These are phyloP conservation scores for Sporothrix curviconia DNA, from an alignment of 2,329 filamentous ascomycete species.

Conservation along the genomic window DNA sequence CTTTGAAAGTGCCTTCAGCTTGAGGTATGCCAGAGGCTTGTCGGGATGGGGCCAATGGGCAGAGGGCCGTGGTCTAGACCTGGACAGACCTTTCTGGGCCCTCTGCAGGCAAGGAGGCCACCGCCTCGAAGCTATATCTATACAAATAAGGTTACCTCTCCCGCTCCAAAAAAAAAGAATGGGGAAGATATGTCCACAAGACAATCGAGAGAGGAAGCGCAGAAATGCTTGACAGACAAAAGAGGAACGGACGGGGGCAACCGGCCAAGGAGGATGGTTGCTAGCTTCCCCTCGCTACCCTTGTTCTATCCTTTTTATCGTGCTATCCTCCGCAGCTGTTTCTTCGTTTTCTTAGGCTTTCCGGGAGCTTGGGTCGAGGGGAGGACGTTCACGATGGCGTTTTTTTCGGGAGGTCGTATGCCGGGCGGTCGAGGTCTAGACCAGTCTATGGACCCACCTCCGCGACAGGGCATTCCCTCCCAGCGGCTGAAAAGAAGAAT, in stretches of 20 bases:
- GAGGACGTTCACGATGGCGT: constrained; percentile 2
- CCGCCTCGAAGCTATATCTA: not conserved
- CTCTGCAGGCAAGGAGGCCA: not conserved
- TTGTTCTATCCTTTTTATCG: not conserved
- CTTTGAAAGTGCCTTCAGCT: not conserved
- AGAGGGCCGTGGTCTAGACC: constrained; percentile 3
- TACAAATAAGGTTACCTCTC: constrained; percentile 8
- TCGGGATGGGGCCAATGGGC: not conserved
- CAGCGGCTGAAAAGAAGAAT: too few species aligned
- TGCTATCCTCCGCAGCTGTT: not conserved
- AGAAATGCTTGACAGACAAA: not conserved
- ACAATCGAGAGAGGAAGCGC: not conserved
- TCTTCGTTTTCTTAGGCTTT: not conserved
- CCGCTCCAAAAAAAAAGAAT: not conserved
- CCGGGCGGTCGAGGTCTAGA: constrained; percentile 3
- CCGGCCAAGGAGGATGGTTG: not conserved
- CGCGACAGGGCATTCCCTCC: not conserved
- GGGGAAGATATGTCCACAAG: not conserved
- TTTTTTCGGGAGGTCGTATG: not conserved
- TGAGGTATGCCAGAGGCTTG: not conserved
- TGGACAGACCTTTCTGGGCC: constrained; percentile 3
- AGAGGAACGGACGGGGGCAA: not conserved
- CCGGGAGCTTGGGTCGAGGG: constrained; percentile 13
- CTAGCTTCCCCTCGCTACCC: not conserved
- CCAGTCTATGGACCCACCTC: constrained; percentile 4